Base-by-base conservation (phyloP, 129 eudicot species). In the Arctium lappa region DNA sequence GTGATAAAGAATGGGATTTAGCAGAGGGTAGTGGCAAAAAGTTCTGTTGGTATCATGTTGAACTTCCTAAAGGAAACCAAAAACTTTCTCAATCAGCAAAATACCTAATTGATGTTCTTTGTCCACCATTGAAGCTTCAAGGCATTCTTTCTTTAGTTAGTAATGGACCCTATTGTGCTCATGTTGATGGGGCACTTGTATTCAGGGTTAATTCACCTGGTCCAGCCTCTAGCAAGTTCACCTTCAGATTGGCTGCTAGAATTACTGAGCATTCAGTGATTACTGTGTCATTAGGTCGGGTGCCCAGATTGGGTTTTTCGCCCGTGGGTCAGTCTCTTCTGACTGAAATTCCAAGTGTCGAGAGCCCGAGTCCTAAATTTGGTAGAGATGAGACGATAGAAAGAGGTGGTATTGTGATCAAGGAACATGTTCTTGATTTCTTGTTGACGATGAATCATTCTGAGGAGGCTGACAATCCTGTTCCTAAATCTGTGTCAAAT, bases 31-130 rank as follows among this genome's bases (percentile, higher is more conserved):
- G 74, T 44, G 97, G 89, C 27, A 88, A 84, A 71, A 90, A 91
- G 34, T 94, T 94, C 80, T 94, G 98, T 85, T 94, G 98, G 98
- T 94, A 91, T 84, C 98, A 94, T 76, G 94, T 91, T 2, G 97
- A 94, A 84, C 86, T 94, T 39, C 97, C 97, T 0, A 94, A 87
- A 82, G 93, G 89, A 8, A 90, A 94, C 74, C 97, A 90, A 65
- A 91, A 89, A 32, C 88, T 91, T 8, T 88, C 94, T 1, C 94
- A 91, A 76, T 94, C 91, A 1, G 98, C 97, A 38, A 91, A 91
- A 69, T 90, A 90, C 81, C 90, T 94, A 37, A 94, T 94, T 12
- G 91, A 91, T 73, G 90, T 81, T 56, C 97, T 94, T 48, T 91
- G 98, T 76, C 98, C 98, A 0, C 98, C 98, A 4, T 77, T 94